Evolutionary conservation across 305 asterid genomes (phyloP).

Genomic region (Fraxinus baroniana): DNA sequence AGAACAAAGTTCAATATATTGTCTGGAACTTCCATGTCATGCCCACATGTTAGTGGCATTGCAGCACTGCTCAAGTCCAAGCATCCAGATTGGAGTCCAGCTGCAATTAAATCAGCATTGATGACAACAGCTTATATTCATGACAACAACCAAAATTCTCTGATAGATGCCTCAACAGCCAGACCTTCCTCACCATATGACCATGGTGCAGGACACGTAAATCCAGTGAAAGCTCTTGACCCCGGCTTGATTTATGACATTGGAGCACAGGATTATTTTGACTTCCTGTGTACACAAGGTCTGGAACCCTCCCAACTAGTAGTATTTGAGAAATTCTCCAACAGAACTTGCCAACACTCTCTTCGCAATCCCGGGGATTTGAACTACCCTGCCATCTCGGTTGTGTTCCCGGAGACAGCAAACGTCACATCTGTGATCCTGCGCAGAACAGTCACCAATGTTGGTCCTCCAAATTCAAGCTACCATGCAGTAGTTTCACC

Average conservation of each 20-base stretch:
- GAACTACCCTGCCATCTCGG: constrained; percentile 86
- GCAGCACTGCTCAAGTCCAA: constrained; percentile 80
- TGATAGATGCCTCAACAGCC: constrained; percentile 60
- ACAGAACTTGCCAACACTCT: constrained; percentile 48
- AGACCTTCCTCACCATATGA: constrained; percentile 63
- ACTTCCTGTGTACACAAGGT: constrained; percentile 71
- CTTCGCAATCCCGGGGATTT: constrained; percentile 52
- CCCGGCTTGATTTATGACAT: constrained; percentile 88
- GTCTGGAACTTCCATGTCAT: constrained; percentile 95
- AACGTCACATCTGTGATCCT: constrained; percentile 41
- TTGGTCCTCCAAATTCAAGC: constrained; percentile 60
- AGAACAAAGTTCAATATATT: constrained; percentile 71
- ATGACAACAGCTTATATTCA: constrained; percentile 90
- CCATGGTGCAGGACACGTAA: constrained; percentile 89
- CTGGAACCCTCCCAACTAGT: constrained; percentile 54
- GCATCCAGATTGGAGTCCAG: constrained; percentile 83
- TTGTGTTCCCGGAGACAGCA: constrained; percentile 49
- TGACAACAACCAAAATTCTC: constrained; percentile 51
- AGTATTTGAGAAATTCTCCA: constrained; percentile 59
- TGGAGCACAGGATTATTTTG: constrained; percentile 69
- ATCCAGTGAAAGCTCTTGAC: constrained; percentile 65
- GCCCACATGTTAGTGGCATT: constrained; percentile 90
- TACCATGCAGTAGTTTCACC: constrained; percentile 64
- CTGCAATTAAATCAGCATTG: constrained; percentile 80
- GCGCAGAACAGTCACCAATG: constrained; percentile 72